Evolutionary conservation across 208 protist genomes (phyloP).

Genomic region (Leptomonas pyrrhocoris): DNA sequence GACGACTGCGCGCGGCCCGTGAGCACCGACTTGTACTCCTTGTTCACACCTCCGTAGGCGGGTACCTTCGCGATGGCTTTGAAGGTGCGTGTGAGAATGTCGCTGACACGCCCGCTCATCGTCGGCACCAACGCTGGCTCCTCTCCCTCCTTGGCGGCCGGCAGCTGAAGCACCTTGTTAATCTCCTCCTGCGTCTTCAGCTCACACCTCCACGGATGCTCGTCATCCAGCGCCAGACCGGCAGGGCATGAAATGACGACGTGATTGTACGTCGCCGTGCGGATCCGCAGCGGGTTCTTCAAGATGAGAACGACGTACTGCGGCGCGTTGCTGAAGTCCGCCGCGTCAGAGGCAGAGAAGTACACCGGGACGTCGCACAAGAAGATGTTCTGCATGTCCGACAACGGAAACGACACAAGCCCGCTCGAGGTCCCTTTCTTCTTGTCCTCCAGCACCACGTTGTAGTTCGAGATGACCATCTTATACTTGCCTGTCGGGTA

Average conservation of each 20-base stretch:
- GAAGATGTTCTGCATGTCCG: conserved; percentile 74
- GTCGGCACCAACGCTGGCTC: conserved; percentile 58
- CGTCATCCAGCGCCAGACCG: conserved; percentile 60
- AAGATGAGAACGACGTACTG: conserved; percentile 88
- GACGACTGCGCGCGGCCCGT: conserved; percentile 56
- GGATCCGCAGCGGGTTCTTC: conserved; percentile 70
- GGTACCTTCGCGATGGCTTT: conserved; percentile 79
- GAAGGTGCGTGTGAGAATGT: conserved; percentile 81
- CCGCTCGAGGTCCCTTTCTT: conserved; percentile 48
- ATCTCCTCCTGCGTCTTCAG: conserved; percentile 83
- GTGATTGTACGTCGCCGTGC: conserved; percentile 77
- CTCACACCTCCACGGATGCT: conserved; percentile 78
- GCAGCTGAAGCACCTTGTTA: conserved; percentile 39
- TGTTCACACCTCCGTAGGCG: conserved; percentile 78
- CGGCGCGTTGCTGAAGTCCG: conserved; percentile 35
- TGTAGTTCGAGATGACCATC: conserved; percentile 82
- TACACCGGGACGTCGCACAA: conserved; percentile 79
- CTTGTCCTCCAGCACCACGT: conserved; percentile 81
- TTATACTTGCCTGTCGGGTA: conserved; percentile 86
- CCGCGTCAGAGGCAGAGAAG: conserved; percentile 39
- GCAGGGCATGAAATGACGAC: conserved; percentile 82
- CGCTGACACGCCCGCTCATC: conserved; percentile 82
- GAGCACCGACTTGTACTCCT: conserved; percentile 72
- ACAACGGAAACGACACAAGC: conserved; percentile 60
- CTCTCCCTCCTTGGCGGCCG: conserved; percentile 26